Evolutionary conservation across 345 rosid genomes (phyloP), one percentile per base, ranked within the genome.

Genomic region (Rhodamnia argentea): DNA sequence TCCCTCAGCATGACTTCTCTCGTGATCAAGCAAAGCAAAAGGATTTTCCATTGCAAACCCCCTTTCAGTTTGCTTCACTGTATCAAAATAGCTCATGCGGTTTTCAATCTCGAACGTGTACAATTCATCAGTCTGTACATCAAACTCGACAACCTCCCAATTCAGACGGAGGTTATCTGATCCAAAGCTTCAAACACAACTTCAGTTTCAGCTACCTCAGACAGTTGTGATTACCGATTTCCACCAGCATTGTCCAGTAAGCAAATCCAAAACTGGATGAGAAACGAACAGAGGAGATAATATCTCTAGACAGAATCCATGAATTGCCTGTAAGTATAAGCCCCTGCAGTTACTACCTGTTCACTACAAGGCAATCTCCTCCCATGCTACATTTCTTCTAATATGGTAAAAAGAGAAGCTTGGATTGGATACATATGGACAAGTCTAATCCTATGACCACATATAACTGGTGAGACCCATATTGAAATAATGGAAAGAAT

Each of bases 401-500:
- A 16, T 0, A 32, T 70, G 78, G 78, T 24, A 4, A 32, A 64
- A 32, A 70, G 44, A 32, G 78, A 16, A 32, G 78, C 44, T 32
- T 70, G 78, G 4, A 29, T 29, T 64, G 76, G 4, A 32, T 32
- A 70, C 78, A 70, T 70, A 70, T 70, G 47, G 24, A 32, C 78
- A 70, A 62, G 78, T 70, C 78, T 70, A 70, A 70, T 32, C 18
- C 47, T 70, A 70, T 32, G 78, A 32, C 44, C 78, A 32, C 78
- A 32, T 23, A 52, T 40, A 42, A 84, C 29, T 83, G 13, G 15
- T 50, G 44, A 20, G 29, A 84, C 51, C 62, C 57, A 57, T 40
- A n/a, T 9, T 13, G 57, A 83, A 74, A 56, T 47, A 70, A 83
- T 85, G 32, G 62, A 85, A 87, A 82, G 85, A 89, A 87, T 56